These are phyloP conservation scores for Arachis stenosperma DNA, from an alignment of 306 rosid genomes.

Conservation along the genomic window DNA sequence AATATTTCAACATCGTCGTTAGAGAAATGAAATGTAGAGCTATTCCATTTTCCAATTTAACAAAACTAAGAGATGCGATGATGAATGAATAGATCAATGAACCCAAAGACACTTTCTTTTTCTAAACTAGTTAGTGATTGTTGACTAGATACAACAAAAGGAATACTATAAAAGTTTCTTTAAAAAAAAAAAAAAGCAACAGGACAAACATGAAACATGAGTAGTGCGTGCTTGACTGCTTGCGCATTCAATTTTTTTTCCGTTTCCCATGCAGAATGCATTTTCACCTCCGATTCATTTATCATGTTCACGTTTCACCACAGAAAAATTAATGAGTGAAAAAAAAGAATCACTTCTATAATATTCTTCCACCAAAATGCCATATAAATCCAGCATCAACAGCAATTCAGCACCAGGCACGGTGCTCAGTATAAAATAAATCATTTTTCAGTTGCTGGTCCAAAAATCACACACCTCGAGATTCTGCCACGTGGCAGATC, in stretches of 20 bases:
- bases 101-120: too few species aligned
- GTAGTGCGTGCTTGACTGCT: slow-evolving; percentile 2
- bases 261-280: slow-evolving; percentile 15
- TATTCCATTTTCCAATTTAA: background rate
- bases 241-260: background rate
- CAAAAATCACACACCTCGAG: slow-evolving; percentile 6
- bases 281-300: slow-evolving; percentile 39
- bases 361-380: background rate
- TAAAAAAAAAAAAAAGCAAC: background rate
- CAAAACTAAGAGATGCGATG: too few species aligned
- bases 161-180: background rate
- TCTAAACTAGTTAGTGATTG: too few species aligned
- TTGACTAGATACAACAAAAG: background rate
- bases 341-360: background rate
- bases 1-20: background rate
- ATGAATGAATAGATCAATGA: too few species aligned
- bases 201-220: slow-evolving; percentile 2
- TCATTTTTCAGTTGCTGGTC: slow-evolving; percentile 8
- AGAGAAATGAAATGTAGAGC: background rate
- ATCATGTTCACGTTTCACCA: slow-evolving; percentile 5
- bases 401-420: slow-evolving; percentile 44
- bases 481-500: slow-evolving; percentile 45
- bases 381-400: background rate
- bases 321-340: background rate
- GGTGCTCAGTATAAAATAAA: slow-evolving; percentile 29